Base-by-base conservation (phyloP, 768 basidiomycete genomes). In the Xerocomus potaroensis region DNA sequence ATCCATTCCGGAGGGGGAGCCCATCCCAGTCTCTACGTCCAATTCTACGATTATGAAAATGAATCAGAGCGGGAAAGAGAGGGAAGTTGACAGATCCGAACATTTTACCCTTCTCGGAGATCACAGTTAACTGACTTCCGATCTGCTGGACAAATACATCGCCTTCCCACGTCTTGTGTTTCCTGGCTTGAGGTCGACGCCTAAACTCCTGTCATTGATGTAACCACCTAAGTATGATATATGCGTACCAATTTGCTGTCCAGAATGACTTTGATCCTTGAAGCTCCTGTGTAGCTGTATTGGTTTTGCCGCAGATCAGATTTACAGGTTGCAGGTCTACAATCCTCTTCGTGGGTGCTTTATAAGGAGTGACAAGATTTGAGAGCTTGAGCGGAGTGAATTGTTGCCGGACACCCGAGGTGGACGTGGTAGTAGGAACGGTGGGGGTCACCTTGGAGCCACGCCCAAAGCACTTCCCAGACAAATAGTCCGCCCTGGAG, bases 81-180 rank as follows among this genome's bases (percentile, higher is more conserved):
- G 22, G 22, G 10, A 52, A 32, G 15, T 21, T 23, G n/a, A n/a
- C n/a, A 49, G 29, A 21, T 46, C 11, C 48, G 57, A 61, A 90
- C 88, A 81, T 63, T 69, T 82, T 79, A 3, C 89, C 89, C 45
- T 77, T 75, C 57, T 87, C 84, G 3, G 83, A 79, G 32, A 87
- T 66, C 70, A 89, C 76, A 1, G 72, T 75, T 18, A 87, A 59
- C 48, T 76, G 78, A 11, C 73, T 72, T 18, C 69, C 72, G 27
- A 65, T 61, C 30, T 72, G 69, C 24, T 79, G 77, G 21, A 86
- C 70, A 63, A 76, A 85, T 8, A 75, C 81, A 51, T 84, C 88
- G 3, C 84, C 89, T 47, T 92, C 90, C 91, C 92, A 93, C 0
- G 83, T 87, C 60, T 87, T 87, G 55, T 90, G 78, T 65, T 92